Base-by-base conservation (phyloP, 495 filamentous ascomycete species). In the Poronia punctata region DNA sequence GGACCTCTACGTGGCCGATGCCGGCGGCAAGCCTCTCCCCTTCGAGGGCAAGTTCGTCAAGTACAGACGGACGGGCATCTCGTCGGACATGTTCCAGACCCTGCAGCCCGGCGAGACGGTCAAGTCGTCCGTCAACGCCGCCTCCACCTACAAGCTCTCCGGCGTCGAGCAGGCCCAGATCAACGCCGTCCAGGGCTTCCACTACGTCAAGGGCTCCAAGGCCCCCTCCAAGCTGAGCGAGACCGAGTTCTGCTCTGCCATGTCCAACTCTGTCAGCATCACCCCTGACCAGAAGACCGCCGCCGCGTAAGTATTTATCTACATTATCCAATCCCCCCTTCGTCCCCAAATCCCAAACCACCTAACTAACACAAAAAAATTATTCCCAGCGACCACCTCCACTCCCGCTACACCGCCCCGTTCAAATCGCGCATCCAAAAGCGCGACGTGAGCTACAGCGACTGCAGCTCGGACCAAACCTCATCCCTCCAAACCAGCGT, bases 31-130 rank as follows among this genome's bases (percentile, higher is more conserved):
- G 10, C 20, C 18, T 15, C 48, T 58, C 33, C 48, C 52, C 11
- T 58, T 58, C 29, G 48, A 49, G 43, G 54, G 54, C 22, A 38
- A 33, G 36, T 58, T 25, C 36, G 54, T 58, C 31, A 58, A 58
- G 38, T 58, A 55, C 34, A 52, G 50, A 52, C 25, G 34, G 8
- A 26, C 28, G 15, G 43, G 39, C 7, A 49, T 58, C 25, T 11
- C 46, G 38, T 11, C 41, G 24, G 45, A 52, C 3, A 39, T 46
- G 40, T 58, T 58, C 35, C 54, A 55, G 30, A 58, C 54, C 9
- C 39, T 58, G 18, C 39, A 35, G 29, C 48, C 54, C 10, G 54
- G 54, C 16, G 48, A 58, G 43, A 50, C 48, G 10, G 36, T 55
- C n/a, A 55, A 46, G 8, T 26, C 43, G 15, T 22, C 26, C 5